A percentile compares a stretch with the other conserved stretches of the same genome.
phyloP scores from a whole-genome alignment of 441 rosid species.

The Populus hybrid region DNA sequence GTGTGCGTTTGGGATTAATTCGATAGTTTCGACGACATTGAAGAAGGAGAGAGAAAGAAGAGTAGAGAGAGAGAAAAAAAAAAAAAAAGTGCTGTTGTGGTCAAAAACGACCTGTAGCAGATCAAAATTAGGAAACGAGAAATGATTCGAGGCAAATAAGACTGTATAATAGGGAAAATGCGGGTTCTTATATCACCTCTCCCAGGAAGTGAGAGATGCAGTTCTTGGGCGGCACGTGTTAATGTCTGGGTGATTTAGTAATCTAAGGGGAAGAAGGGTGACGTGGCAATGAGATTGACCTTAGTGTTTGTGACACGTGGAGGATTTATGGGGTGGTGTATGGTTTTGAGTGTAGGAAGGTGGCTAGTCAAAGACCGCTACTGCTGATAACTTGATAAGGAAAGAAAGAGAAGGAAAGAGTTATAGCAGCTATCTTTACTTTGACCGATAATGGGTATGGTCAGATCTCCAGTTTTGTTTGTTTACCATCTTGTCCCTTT shows the following conservation, averaged over 20 bases:
- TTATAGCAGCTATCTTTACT: conserved; percentile 23
- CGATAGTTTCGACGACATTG: conserved; percentile 43
- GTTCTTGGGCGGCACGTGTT: conserved; percentile 1
- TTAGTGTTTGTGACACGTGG: conserved; percentile 21
- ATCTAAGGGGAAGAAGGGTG: not conserved
- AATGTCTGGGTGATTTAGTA: not conserved
- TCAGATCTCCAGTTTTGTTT: not conserved
- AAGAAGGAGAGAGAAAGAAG: conserved; percentile 7
- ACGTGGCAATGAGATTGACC: not conserved
- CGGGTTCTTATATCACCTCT: not conserved
- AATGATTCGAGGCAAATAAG: no score
- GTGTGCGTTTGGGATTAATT: conserved; percentile 12
- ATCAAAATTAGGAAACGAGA: conserved; percentile 5
- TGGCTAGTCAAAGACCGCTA: conserved; percentile 2
- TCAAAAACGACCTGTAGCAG: conserved; percentile 32
- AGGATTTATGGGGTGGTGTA: not conserved
- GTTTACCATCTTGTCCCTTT: not conserved
- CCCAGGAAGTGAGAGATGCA: not conserved
- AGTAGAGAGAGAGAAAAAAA: not conserved
- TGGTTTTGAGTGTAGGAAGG: no score
- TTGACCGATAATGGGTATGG: conserved; percentile 36
- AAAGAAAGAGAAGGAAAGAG: conserved; percentile 19
- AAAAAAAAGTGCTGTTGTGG: conserved; percentile 17
- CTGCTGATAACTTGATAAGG: conserved; percentile 31
- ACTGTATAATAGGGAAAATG: not conserved